Evolutionary conservation across 257 asterid species (phyloP).

Genomic region (Penstemon davidsonii): DNA sequence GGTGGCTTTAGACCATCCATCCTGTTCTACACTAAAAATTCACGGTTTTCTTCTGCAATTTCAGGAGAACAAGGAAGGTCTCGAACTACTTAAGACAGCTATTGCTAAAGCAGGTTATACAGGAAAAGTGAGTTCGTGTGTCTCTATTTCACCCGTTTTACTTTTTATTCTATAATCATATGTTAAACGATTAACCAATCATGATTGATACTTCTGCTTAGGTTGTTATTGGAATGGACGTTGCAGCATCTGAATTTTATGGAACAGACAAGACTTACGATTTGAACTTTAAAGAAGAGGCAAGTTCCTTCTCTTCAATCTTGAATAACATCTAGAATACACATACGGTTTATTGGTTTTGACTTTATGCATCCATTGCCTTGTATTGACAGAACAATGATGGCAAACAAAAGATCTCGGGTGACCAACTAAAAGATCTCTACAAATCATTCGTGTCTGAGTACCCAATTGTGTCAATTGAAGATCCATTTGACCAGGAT

Average conservation of each 20-base stretch:
- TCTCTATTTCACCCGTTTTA: not conserved
- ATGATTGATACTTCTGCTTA: constrained; percentile 20
- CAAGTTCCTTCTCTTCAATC: constrained; percentile 17
- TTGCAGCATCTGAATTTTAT: constrained; percentile 97
- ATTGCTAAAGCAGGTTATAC: constrained; percentile 95
- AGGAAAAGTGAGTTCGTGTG: constrained; percentile 51
- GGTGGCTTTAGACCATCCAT: constrained; percentile 11
- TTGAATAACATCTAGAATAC: not conserved
- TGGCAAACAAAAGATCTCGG: constrained; percentile 80
- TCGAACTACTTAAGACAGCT: constrained; percentile 94
- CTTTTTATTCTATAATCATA: not conserved
- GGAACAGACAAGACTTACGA: constrained; percentile 77
- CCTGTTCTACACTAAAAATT: constrained; percentile 18
- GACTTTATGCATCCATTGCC: not conserved
- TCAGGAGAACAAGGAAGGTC: constrained; percentile 99
- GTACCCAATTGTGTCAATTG: constrained; percentile 94
- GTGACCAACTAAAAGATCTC: constrained; percentile 86
- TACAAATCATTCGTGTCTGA: constrained; percentile 81
- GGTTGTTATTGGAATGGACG: constrained; percentile 99
- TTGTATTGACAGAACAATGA: constrained; percentile 61
- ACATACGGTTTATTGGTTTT: not conserved
- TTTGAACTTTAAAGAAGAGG: constrained; percentile 98
- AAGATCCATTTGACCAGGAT: constrained; percentile 98
- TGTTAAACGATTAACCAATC: not conserved
- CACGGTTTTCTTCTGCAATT: constrained; percentile 21